Base-by-base conservation (phyloP, 345 rosid species). In the Eucalyptus caleyi region DNA sequence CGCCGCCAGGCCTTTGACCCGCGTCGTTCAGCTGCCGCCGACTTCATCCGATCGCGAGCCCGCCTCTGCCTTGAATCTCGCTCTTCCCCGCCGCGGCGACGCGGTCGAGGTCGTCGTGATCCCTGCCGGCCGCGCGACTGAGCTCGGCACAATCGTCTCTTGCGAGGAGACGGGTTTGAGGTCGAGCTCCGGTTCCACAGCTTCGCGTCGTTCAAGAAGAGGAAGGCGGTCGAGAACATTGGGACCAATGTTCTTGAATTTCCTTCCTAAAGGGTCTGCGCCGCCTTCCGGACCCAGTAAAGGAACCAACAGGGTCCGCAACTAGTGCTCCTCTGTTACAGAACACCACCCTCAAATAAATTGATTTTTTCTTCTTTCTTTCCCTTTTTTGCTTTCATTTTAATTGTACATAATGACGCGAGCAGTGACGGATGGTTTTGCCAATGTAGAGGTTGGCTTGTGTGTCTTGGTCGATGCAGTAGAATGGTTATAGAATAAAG, bases 221-320 rank as follows among this genome's bases (percentile, higher is more conserved):
- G 21, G 82, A 34, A 11, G 82, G 40, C 44, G 82, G 85, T 77
- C 85, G 47, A 87, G 47, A 77, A 49, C 86, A 49, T 95, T 93
- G 51, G 93, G 93, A 49, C 89, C 93, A 37, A 50, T 94, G 92
- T 54, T 94, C 92, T 92, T 96, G 89, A 93, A 88, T 59, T 88
- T 91, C 92, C 95, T 96, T 62, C 98, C 97, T 1, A 96, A 91
- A 92, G 97, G 97, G 82, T 56, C 90, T 11, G 67, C 87, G 45
- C 91, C 95, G 13, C 88, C 93, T 45, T 94, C 97, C 67, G 96
- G 91, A 18, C 97, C 97, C 45, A 93, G 98, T 93, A 89, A 88
- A 89, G 90, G 92, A 88, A 90, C 90, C 90, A 91, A 96, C 91
- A 86, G 87, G 19, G 54, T 91, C 59, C 91, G 93, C n/a, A 90